Evolutionary conservation across 2,329 filamentous ascomycete genomes (phyloP), one percentile per base, ranked within the genome.

Genomic region (Fusarium tupiense): DNA sequence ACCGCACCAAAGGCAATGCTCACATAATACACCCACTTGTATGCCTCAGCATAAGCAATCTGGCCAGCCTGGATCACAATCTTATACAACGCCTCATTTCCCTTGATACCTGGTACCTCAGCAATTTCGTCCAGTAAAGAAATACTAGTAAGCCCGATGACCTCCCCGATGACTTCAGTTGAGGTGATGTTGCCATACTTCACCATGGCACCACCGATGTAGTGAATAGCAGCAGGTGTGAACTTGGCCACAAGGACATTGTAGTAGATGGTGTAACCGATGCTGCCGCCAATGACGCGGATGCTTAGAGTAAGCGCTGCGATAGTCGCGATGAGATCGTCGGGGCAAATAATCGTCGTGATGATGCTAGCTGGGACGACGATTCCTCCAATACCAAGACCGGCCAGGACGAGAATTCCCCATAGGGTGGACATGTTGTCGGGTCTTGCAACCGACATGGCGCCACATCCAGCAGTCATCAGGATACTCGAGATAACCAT

Each of bases 11-110:
- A n/a, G 0, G 54, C 54, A 46, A 46, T 58, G 19, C 54, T 58
- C 29, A 58, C 43, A 53, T 71, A 52, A 52, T 61, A 16, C n/a
- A 54, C 31, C 47, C 37, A 41, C 20, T 56, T 56, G 38, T 46
- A 69, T 13, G 64, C 66, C 17, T 69, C 44, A 3, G 69, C 35
- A n/a, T n/a, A 56, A n/a, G 52, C 52, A 56, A 43, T 41, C 52
- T 56, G 52, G 20, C 52, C 52, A 56, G 52, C 52, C 24, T 41
- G 20, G 20, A 56, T 43, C 14, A 56, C 37, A 56, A 43, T n/a
- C 16, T 56, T 41, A 14, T 56, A 56, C 26, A 56, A 1, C 8
- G 52, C 37, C 26, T 56, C 35, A n/a, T 56, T 56, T n/a, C 52
- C 52, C 16, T 22, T 22, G 20, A 56, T 56, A 8, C 52, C 52